phyloP scores from a whole-genome alignment of 176 grass and related monocot species.

The Typha latifolia region DNA sequence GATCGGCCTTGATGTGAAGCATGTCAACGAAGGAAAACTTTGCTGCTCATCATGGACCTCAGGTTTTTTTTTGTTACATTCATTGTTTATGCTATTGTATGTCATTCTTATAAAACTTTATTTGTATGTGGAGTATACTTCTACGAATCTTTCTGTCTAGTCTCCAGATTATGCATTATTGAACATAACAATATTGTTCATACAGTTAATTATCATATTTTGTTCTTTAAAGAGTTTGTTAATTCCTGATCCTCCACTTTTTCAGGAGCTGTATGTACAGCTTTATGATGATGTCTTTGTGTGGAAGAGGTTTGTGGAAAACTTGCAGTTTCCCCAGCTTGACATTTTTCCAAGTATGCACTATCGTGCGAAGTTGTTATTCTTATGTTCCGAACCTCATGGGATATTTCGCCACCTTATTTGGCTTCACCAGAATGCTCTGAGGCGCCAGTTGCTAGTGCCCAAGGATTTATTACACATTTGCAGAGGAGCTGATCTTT shows the following conservation, averaged over 20 bases:
- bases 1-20: constrained; percentile 84
- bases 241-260: neutral
- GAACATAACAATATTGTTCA: neutral
- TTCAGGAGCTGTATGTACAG: neutral
- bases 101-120: neutral
- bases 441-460: neutral
- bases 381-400: neutral
- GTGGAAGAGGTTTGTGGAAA: neutral
- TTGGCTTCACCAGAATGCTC: neutral
- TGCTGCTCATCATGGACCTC: constrained; percentile 95
- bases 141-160: neutral
- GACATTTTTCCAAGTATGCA: neutral
- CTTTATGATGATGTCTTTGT: neutral
- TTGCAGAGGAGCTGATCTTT: neutral
- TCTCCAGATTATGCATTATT: neutral
- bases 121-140: neutral
- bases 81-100: neutral
- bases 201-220: neutral
- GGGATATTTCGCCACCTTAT: constrained; percentile 1
- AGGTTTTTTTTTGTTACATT: constrained; percentile 32
- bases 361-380: neutral
- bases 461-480: neutral
- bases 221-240: neutral
- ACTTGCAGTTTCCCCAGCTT: neutral
- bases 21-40: constrained; percentile 89